These are phyloP conservation scores for Neoboletus subvelutipes DNA, from an alignment of 768 basidiomycete species.

Conservation along the genomic window DNA sequence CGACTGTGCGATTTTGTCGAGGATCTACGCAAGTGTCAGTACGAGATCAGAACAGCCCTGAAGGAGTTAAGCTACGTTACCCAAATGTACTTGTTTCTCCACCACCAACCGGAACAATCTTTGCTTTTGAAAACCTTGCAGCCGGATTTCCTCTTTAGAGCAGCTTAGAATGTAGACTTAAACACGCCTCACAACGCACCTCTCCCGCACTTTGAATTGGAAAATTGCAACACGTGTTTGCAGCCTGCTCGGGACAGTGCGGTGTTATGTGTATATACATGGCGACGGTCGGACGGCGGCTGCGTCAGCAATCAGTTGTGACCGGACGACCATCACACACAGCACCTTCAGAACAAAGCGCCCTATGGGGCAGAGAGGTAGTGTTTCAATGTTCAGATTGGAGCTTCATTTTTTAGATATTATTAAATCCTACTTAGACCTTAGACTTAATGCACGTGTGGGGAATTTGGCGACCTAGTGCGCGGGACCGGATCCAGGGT, in stretches of 20 bases:
- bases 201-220: neutral
- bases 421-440: neutral
- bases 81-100: slow-evolving; percentile 12
- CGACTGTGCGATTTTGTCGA: neutral
- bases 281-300: neutral
- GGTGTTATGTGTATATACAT: neutral
- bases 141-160: neutral
- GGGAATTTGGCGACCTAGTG: neutral
- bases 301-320: neutral
- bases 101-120: neutral
- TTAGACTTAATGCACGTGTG: neutral
- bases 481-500: slow-evolving; percentile 7
- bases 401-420: no score
- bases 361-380: neutral
- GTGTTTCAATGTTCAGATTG: neutral
- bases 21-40: slow-evolving; percentile 21
- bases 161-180: neutral
- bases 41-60: slow-evolving; percentile 31
- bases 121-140: slow-evolving; percentile 3
- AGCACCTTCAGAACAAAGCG: neutral
- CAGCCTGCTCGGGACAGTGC: neutral
- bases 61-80: slow-evolving; percentile 33
- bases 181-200: neutral
- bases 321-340: neutral
- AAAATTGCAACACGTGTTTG: neutral